Evolutionary conservation across 179 eudicot species (phyloP).

Genomic region (Gypsophila paniculata): DNA sequence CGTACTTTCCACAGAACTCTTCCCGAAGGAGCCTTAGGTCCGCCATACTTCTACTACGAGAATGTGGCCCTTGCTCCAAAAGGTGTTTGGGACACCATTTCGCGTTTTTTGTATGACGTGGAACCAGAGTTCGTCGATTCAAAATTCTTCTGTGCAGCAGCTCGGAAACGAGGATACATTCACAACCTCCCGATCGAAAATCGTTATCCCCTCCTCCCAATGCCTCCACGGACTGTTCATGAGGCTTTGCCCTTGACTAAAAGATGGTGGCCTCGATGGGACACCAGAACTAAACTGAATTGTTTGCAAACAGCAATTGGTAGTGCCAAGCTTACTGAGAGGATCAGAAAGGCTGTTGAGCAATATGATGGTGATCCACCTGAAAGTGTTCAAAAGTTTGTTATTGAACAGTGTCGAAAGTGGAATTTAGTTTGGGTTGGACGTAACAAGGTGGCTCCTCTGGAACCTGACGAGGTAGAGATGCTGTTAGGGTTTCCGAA

Average conservation of each 20-base stretch:
- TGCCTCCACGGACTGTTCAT: slow-evolving; percentile 50
- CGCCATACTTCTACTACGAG: slow-evolving; percentile 62
- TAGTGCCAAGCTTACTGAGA: slow-evolving; percentile 50
- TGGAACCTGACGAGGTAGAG: slow-evolving; percentile 63
- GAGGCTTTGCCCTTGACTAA: slow-evolving; percentile 45
- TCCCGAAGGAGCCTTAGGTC: slow-evolving; percentile 47
- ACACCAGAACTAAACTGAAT: slow-evolving; percentile 42
- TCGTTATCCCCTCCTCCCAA: slow-evolving; percentile 47
- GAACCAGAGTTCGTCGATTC: slow-evolving; percentile 63
- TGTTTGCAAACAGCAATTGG: slow-evolving; percentile 49
- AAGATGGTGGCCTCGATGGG: slow-evolving; percentile 72
- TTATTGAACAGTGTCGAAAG: slow-evolving; percentile 41
- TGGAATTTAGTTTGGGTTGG: slow-evolving; percentile 74
- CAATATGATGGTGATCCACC: slow-evolving; percentile 41
- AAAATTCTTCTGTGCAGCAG: slow-evolving; percentile 56
- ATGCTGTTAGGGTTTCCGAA: slow-evolving; percentile 52
- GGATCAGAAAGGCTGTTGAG: slow-evolving; percentile 47
- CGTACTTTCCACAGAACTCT: slow-evolving; percentile 31
- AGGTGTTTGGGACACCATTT: slow-evolving; percentile 62
- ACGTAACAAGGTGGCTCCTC: slow-evolving; percentile 51
- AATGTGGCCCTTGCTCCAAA: slow-evolving; percentile 62
- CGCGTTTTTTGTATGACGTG: slow-evolving; percentile 46
- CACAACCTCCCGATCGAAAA: slow-evolving; percentile 57
- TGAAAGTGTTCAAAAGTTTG: slow-evolving; percentile 30
- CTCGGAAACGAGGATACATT: slow-evolving; percentile 61